A percentile compares a stretch with the other conserved stretches of the same genome.
These are phyloP conservation scores for Umbilicus rupestris DNA, from an alignment of 164 flowering plant species.

Conservation along the genomic window DNA sequence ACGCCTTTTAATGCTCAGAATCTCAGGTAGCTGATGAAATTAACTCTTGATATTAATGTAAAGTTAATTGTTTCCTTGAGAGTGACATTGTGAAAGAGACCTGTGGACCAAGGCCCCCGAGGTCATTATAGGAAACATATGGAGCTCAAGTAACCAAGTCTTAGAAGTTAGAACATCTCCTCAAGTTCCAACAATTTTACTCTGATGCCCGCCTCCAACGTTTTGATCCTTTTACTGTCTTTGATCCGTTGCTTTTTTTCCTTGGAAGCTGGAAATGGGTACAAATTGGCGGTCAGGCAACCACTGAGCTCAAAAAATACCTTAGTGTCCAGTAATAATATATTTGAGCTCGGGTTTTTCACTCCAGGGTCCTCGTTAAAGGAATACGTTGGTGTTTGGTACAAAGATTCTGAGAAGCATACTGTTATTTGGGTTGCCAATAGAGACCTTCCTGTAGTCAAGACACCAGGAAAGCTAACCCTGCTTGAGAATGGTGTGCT, in stretches of 20 bases:
- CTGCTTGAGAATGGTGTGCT: constrained; percentile 6
- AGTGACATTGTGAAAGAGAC: too few species aligned
- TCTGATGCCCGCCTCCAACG: neutral
- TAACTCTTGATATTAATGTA: too few species aligned
- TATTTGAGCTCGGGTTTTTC: constrained; percentile 43
- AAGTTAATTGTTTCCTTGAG: too few species aligned
- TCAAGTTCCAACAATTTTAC: neutral
- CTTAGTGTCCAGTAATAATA: constrained; percentile 20
- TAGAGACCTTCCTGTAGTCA: constrained; percentile 12
- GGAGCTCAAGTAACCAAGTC: too few species aligned
- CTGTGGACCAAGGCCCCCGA: too few species aligned
- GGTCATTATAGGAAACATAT: too few species aligned
- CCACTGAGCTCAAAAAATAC: constrained; percentile 12
- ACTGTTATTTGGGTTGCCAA: constrained; percentile 20
- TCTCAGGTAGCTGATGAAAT: too few species aligned
- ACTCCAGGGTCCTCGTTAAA: constrained; percentile 18
- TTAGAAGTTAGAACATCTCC: too few species aligned
- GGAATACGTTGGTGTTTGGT: constrained; percentile 45
- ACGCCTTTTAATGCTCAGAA: too few species aligned
- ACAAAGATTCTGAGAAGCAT: constrained; percentile 8
- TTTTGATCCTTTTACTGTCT: neutral
- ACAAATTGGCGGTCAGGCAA: neutral
- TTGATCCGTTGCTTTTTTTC: neutral
- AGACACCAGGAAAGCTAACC: constrained; percentile 12
- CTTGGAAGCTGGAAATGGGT: neutral